A percentile compares a stretch with the other conserved stretches of the same genome.
Conservation (phyloP, 2,329 filamentous ascomycete species). For the Sporothrix protearum region DNA sequence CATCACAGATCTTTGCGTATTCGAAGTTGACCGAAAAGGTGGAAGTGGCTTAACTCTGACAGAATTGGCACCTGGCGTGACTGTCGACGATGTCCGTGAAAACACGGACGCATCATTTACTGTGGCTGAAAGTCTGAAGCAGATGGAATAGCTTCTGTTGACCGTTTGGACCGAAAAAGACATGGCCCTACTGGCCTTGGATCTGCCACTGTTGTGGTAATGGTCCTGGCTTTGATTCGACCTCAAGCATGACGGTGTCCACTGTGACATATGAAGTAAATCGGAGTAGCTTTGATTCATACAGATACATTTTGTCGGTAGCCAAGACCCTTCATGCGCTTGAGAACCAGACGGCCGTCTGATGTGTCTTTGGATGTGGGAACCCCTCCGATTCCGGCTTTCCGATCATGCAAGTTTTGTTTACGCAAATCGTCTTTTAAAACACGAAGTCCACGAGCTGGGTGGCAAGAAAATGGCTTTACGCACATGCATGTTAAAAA, state of each 20-base stretch:
- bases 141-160: slow-evolving; percentile 9
- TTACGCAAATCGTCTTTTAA: slow-evolving; percentile 55
- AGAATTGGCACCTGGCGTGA: background rate
- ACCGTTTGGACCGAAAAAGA: too few species aligned
- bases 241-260: too few species aligned
- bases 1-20: slow-evolving; percentile 59
- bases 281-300: too few species aligned
- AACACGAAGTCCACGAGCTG: slow-evolving; percentile 55
- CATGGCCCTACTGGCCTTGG: too few species aligned
- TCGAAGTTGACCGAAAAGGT: background rate
- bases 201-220: too few species aligned
- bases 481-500: slow-evolving; percentile 65
- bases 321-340: too few species aligned
- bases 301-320: too few species aligned
- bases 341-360: slow-evolving; percentile 41
- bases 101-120: slow-evolving; percentile 1
- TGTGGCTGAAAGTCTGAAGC: background rate
- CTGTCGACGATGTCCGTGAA: background rate
- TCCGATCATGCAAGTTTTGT: slow-evolving; percentile 47
- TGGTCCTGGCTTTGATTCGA: too few species aligned
- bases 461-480: slow-evolving; percentile 67
- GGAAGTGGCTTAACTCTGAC: background rate
- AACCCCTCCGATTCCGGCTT: slow-evolving; percentile 39
- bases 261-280: too few species aligned
- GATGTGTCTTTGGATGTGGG: slow-evolving; percentile 64